phyloP scores from a whole-genome alignment of 148 eudicot species.

The Chenopodium album region DNA sequence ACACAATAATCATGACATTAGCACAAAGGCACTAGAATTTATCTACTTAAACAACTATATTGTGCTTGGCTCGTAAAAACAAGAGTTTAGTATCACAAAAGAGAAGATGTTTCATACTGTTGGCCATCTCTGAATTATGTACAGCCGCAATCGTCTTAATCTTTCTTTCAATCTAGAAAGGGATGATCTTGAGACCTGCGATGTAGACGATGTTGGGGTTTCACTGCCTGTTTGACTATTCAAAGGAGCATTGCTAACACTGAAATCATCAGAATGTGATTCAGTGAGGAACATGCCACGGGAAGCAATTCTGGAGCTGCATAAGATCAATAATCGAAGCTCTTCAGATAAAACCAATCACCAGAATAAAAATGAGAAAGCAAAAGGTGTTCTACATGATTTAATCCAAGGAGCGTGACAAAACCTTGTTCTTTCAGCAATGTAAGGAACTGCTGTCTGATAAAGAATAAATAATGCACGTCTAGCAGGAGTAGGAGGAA shows the following conservation, averaged over 20 bases:
- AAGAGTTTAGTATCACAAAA: not conserved
- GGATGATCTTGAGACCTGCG: constrained; percentile 40
- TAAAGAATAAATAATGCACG: constrained; percentile 85
- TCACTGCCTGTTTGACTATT: constrained; percentile 40
- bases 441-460: constrained; percentile 91
- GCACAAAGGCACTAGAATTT: not conserved
- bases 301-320: constrained; percentile 91
- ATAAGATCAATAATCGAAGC: constrained; percentile 19
- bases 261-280: constrained; percentile 49
- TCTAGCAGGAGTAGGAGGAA: constrained; percentile 96
- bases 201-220: constrained; percentile 43
- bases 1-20: constrained; percentile 19
- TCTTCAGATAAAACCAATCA: constrained; percentile 4
- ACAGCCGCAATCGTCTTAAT: constrained; percentile 47
- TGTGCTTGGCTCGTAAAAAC: not conserved
- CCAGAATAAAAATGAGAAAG: not conserved
- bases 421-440: constrained; percentile 93
- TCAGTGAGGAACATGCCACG: constrained; percentile 75
- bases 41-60: not conserved
- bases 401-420: not conserved
- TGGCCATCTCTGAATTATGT: constrained; percentile 76
- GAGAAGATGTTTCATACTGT: constrained; percentile 45
- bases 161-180: constrained; percentile 57
- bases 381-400: not conserved
- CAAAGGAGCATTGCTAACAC: constrained; percentile 29